Conservation (phyloP, 805 yeast genomes). For the Metschnikowia henanensis region DNA sequence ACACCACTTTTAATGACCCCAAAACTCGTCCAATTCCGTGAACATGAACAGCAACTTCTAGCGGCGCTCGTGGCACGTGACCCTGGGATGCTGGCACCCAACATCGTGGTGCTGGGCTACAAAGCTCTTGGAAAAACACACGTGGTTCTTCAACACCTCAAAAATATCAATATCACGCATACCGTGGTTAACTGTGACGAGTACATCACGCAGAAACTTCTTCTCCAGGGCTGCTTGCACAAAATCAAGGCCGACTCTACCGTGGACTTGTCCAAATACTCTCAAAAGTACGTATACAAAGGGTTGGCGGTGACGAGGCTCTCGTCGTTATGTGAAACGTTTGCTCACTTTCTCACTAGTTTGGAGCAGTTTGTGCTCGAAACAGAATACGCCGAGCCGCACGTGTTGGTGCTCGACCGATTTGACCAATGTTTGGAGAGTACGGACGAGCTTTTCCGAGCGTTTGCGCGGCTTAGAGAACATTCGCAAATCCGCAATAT, state of each 20-base stretch:
- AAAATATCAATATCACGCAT: constrained; percentile 24
- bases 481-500: constrained; percentile 33
- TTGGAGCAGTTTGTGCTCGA: constrained; percentile 39
- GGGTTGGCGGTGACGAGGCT: constrained; percentile 27
- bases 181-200: constrained; percentile 46
- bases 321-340: constrained; percentile 39
- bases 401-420: constrained; percentile 48
- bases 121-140: constrained; percentile 51
- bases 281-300: constrained; percentile 24
- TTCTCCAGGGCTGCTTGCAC: constrained; percentile 43
- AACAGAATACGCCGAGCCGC: constrained; percentile 31
- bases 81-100: constrained; percentile 28
- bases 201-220: constrained; percentile 38
- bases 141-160: constrained; percentile 33
- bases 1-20: too few species aligned
- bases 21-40: constrained; percentile 21
- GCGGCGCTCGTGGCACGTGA: constrained; percentile 34
- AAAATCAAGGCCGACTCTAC: constrained; percentile 38
- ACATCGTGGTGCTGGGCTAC: constrained; percentile 48
- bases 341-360: constrained; percentile 40
- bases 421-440: constrained; percentile 48
- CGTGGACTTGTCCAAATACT: constrained; percentile 20
- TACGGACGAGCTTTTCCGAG: constrained; percentile 38
- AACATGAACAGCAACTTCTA: constrained; percentile 35
- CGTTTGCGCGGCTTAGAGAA: constrained; percentile 46